Base-by-base conservation (phyloP, 2,329 filamentous ascomycete genomes). In the Xylogone sp. region DNA sequence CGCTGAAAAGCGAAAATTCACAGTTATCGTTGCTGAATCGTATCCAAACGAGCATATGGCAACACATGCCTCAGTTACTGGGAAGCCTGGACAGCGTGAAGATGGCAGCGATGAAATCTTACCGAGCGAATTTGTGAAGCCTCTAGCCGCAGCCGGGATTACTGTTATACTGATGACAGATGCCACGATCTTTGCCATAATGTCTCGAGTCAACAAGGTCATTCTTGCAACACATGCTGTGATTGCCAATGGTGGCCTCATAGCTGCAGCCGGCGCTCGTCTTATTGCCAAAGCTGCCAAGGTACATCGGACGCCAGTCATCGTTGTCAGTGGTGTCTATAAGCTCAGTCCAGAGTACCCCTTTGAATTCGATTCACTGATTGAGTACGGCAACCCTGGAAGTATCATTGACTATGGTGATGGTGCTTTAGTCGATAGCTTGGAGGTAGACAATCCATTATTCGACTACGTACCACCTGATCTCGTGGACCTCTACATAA, bases 161-260 rank as follows among this genome's bases (percentile, higher is more conserved):
- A 87, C 83, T 1, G 87, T 96, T 42, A 88, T 97, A 60, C 81
- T 89, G 54, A 85, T 97, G 50, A 84, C 90, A 43, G 92, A 96
- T 69, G 87, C 85, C 7, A 88, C 90, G 9, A 81, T 96, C 49
- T 95, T 92, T 73, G 91, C 92, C 1, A 88, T 97, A 63, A 97
- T 99, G 89, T 88, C 92, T 8, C 84, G 88, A 54, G 90, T 97
- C 61, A 95, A 93, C 76, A 97, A 97, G 73, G 93, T 99, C 55
- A 88, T 99, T 46, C 77, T 99, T 6, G 87, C 88, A 12, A 93
- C 93, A 5, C 87, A 92, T 64, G 87, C 88, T 3, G 89, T 99
- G 22, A 83, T 95, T 44, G 89, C 90, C 46, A 94, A 96, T 62
- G 94, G 94, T 48, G 88, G 88, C 6, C 81, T 96, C 21, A 79